These are phyloP conservation scores for Spizellomyces punctatus DNA, from an alignment of 192 early-diverging fungal species.

Conservation along the genomic window DNA sequence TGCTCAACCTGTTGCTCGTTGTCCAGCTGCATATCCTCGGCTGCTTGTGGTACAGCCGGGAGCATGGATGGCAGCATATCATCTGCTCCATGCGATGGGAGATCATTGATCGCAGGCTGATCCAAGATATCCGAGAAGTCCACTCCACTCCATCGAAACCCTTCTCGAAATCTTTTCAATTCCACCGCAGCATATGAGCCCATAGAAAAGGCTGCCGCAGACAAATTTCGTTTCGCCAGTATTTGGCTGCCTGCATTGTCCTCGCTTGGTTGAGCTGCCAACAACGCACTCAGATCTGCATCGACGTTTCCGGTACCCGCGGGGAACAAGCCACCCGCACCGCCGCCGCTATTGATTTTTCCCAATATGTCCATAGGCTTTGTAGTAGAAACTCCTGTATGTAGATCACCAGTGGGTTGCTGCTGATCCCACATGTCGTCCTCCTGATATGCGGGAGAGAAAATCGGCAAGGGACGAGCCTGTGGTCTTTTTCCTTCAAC, in stretches of 20 bases:
- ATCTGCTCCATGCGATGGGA: too few species aligned
- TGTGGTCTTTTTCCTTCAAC: background rate
- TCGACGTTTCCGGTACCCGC: constrained; percentile 30
- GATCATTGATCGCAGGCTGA: background rate
- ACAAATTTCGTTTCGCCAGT: constrained; percentile 41
- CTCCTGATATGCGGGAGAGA: background rate
- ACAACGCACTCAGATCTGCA: constrained; percentile 35
- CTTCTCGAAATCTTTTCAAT: constrained; percentile 43
- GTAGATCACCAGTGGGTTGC: background rate
- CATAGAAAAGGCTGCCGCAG: constrained; percentile 46
- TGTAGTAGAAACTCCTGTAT: constrained; percentile 1
- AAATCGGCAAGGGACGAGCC: background rate
- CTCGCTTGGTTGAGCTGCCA: constrained; percentile 23
- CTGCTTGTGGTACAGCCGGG: too few species aligned
- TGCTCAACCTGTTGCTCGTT: too few species aligned
- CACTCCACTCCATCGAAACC: constrained; percentile 27
- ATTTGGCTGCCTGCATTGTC: constrained; percentile 18
- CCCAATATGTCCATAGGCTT: constrained; percentile 12
- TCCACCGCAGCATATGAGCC: constrained; percentile 44
- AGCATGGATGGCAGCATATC: too few species aligned
- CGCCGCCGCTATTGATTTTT: background rate
- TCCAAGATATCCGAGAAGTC: constrained; percentile 31
- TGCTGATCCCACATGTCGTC: background rate
- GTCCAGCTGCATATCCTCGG: too few species aligned
- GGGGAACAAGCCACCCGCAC: constrained; percentile 19